A percentile compares a stretch with the other conserved stretches of the same genome.
Conservation (phyloP, 306 rosid species). For the Abrus precatorius region DNA sequence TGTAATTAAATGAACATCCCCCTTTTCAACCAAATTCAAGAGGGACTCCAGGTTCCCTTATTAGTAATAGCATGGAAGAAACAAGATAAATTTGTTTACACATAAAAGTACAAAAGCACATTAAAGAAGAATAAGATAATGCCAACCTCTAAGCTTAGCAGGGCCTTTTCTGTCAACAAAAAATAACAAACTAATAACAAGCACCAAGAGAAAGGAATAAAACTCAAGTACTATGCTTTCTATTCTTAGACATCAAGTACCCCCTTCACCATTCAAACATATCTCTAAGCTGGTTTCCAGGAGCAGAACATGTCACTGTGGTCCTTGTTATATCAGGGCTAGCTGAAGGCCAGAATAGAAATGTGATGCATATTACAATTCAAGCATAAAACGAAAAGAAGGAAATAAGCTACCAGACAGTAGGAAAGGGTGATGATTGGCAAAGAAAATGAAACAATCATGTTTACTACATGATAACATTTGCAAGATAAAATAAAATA, state of each 20-base stretch:
- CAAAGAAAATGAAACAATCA: neutral
- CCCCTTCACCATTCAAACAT: slow-evolving; percentile 32
- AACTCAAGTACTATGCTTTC: neutral
- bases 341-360: neutral
- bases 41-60: slow-evolving; percentile 13
- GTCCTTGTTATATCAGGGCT: neutral
- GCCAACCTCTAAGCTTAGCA: slow-evolving; percentile 28
- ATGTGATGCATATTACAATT: neutral
- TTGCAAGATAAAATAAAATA: neutral
- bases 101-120: neutral
- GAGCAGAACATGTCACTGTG: neutral
- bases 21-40: neutral
- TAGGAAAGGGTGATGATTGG: neutral
- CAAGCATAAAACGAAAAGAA: neutral
- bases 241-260: neutral
- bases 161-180: slow-evolving; percentile 9
- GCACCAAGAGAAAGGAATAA: neutral
- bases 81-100: slow-evolving; percentile 29
- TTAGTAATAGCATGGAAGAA: slow-evolving; percentile 13
- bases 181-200: slow-evolving; percentile 27
- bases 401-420: neutral
- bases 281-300: neutral
- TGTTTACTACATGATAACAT: slow-evolving; percentile 1
- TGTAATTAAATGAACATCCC: slow-evolving; percentile 4
- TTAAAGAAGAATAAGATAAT: neutral